Conservation (phyloP, 2,329 filamentous ascomycete genomes). For the Colletotrichum sp. region DNA sequence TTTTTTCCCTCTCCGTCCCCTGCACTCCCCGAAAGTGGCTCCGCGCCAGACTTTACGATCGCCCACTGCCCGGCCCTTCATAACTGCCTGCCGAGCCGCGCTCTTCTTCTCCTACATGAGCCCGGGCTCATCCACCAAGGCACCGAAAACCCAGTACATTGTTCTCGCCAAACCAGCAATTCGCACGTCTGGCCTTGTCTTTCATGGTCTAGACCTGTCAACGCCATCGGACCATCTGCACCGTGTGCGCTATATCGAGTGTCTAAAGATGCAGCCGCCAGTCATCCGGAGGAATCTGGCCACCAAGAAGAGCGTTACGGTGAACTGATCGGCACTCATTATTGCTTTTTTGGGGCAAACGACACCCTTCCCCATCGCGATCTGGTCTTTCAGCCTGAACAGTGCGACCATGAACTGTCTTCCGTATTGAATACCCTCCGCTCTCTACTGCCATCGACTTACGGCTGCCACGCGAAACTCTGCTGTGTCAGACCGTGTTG, state of each 20-base stretch:
- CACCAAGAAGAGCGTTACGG: slow-evolving; percentile 6
- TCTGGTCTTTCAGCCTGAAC: not conserved
- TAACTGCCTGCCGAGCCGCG: not conserved
- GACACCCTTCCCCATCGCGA: slow-evolving; percentile 1
- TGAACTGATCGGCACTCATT: slow-evolving; percentile 6
- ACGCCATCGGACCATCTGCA: slow-evolving; percentile 16
- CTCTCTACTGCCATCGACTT: not conserved
- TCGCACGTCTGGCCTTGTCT: not conserved
- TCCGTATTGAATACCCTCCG: not conserved
- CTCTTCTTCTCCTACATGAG: not conserved
- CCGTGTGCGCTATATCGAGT: not conserved
- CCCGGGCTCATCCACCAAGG: not conserved
- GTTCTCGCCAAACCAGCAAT: not conserved
- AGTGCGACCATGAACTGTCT: not conserved
- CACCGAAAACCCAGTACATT: not conserved
- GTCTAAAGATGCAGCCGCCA: slow-evolving; percentile 8
- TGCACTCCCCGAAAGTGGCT: not conserved
- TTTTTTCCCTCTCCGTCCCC: not conserved
- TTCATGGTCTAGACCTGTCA: slow-evolving; percentile 11
- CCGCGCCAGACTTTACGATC: not conserved
- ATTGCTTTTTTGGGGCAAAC: not conserved
- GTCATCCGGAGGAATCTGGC: slow-evolving; percentile 10
- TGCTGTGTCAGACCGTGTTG: not conserved
- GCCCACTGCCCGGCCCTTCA: not conserved
- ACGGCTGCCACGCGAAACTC: not conserved